Evolutionary conservation across 495 filamentous ascomycete species (phyloP).

Genomic region (Penicillium argentinense): DNA sequence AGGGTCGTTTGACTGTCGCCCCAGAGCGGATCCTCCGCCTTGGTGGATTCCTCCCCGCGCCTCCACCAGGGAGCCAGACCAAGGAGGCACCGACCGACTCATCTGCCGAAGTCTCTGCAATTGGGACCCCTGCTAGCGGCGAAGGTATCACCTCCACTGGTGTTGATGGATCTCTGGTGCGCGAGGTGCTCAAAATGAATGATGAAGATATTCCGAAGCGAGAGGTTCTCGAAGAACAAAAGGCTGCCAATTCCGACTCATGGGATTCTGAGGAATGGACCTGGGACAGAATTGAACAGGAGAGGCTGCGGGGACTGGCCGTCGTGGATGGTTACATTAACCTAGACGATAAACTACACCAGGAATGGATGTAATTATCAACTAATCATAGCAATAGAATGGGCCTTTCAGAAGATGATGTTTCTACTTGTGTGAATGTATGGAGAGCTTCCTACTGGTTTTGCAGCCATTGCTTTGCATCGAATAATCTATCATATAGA

Average conservation of each 20-base stretch:
- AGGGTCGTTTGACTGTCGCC: constrained; percentile 79
- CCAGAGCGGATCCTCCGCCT: constrained; percentile 73
- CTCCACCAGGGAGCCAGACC: constrained; percentile 13
- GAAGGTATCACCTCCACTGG: constrained; percentile 37
- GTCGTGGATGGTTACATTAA: constrained; percentile 52
- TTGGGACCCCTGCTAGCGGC: constrained; percentile 34
- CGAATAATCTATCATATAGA: too few relatives aligned
- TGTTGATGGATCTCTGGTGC: constrained; percentile 37
- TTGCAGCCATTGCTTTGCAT: too few relatives aligned
- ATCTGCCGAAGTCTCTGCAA: constrained; percentile 33
- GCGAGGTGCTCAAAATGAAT: constrained; percentile 37
- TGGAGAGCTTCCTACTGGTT: too few relatives aligned
- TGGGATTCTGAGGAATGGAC: constrained; percentile 49
- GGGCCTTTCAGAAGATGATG: not conserved
- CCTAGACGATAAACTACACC: constrained; percentile 49
- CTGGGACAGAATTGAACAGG: constrained; percentile 57
- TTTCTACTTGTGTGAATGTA: too few relatives aligned
- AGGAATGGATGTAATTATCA: constrained; percentile 37
- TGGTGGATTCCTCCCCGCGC: constrained; percentile 58
- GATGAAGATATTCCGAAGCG: constrained; percentile 28
- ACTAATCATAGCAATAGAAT: not conserved
- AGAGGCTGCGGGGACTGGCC: constrained; percentile 53
- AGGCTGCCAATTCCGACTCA: constrained; percentile 33
- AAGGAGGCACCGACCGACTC: constrained; percentile 12
- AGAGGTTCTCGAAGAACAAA: constrained; percentile 30